Evolutionary conservation across 73 alveolate genomes (phyloP), one percentile per base, ranked within the genome.

Genomic region (Effrenium voratum): DNA sequence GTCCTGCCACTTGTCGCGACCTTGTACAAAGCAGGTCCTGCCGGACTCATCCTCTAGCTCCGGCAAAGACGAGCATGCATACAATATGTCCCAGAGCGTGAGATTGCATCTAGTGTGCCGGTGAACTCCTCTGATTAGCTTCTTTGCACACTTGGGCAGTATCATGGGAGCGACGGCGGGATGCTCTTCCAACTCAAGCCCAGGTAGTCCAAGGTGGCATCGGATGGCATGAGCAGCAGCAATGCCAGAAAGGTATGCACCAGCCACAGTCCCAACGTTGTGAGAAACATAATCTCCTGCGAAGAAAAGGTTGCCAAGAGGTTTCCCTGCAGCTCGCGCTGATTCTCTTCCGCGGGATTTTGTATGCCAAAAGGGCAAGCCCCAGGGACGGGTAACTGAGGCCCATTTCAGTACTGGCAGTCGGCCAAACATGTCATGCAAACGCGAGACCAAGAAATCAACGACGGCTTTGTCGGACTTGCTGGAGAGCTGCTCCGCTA

Each of bases 11-110:
- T 43, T 13, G 60, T 87, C 95, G 22, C 45, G 83, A 2, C 97
- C 97, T 45, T 90, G 97, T 2, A 90, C 97, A n/a, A 90, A 90
- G 87, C 97, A 90, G 30, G 77, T 90, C 46, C 97, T 66, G 5
- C 97, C 97, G n/a, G 97, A 90, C 76, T 90, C 97, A 50, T 90
- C 97, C 12, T 90, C 97, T 75, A 90, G 45, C 34, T 50, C 75
- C 0, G 73, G 77, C 55, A 90, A 43, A 30, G 97, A 86, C 10
- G 97, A 90, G 52, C 97, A 90, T 16, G 46, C 26, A 75, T 90
- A 90, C 34, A 90, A 73, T 5, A 90, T 15, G 63, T 90, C 97
- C 97, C 97, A 90, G 24, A 66, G 41, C 16, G 59, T 60, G 10
- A 44, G n/a, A 32, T 59, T 55, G 60, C 94, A 57, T 32, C 50